Percentiles rank a stretch among this genome's conserved stretches.
These are phyloP conservation scores for Strobilomyces echinocephalus DNA, from an alignment of 768 basidiomycete species.

Conservation along the genomic window DNA sequence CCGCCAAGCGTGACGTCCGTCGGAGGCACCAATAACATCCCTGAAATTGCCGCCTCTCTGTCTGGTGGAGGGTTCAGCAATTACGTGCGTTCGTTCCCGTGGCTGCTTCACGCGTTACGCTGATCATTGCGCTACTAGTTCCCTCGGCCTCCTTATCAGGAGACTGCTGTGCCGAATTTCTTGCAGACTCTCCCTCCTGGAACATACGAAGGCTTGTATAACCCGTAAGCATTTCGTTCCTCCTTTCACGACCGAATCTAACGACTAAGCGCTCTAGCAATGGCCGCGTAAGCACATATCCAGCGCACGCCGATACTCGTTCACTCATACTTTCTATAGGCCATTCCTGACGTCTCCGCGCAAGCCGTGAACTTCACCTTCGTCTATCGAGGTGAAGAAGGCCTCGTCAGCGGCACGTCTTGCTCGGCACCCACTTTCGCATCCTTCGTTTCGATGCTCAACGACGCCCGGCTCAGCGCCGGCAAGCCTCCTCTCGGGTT, in stretches of 20 bases:
- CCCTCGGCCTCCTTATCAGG: constrained; percentile 50
- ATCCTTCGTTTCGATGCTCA: constrained; percentile 58
- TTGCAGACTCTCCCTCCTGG: constrained; percentile 42
- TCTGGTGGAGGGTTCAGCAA: constrained; percentile 76
- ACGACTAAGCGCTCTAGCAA: constrained; percentile 24
- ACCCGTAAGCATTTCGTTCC: constrained; percentile 34
- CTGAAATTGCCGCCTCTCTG: constrained; percentile 56
- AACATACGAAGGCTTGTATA: constrained; percentile 56
- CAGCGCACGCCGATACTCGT: background rate
- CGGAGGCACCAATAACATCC: constrained; percentile 57
- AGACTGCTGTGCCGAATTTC: constrained; percentile 39
- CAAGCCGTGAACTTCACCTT: constrained; percentile 49
- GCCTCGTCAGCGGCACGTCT: constrained; percentile 58
- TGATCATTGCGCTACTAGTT: constrained; percentile 35
- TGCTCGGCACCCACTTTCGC: constrained; percentile 62
- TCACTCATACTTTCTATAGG: constrained; percentile 26
- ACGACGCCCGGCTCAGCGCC: constrained; percentile 51
- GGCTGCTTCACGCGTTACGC: background rate
- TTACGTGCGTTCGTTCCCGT: constrained; percentile 37
- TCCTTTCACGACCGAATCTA: background rate
- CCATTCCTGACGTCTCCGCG: constrained; percentile 63
- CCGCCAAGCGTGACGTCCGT: constrained; percentile 60
- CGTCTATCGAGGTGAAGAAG: constrained; percentile 36
- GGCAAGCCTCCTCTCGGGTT: constrained; percentile 51
- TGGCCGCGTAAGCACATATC: constrained; percentile 45